Evolutionary conservation across 2,329 filamentous ascomycete genomes (phyloP), one percentile per base, ranked within the genome.

Genomic region (Didymellaceae sp.): DNA sequence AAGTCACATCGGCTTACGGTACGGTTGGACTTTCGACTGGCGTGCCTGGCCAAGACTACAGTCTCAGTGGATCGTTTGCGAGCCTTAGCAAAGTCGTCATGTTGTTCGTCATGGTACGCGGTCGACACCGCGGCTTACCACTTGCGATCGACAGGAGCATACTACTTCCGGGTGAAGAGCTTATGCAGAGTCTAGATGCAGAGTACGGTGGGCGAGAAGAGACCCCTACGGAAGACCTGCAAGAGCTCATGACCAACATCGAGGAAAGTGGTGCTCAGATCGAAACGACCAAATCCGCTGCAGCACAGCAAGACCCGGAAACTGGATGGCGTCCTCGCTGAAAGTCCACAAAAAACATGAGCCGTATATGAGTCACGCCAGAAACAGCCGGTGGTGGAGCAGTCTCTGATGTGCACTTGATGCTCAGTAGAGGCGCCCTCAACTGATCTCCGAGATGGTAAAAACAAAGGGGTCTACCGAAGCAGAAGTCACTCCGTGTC

Each of bases 21-120:
- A 83, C 80, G 42, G 83, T 87, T n/a, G 84, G 84, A 4, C 75
- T 87, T 13, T 82, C 79, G 20, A 77, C 82, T 1, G 84, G 84
- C 0, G 71, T 83, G 17, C 81, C 83, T 0, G 74, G 75, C 8
- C 71, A 78, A 48, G 77, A 79, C 38, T 83, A 80, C 61, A 83
- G 81, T 42, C 81, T 87, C 47, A 75, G 75, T 35, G 83, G 83
- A 2, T 78, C 77, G 0, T 82, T 81, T 75, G 78, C 80, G 45
- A 73, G 74, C 1, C 75, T 78, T 10, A 84, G 80, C 65, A 87
- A 86, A 70, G 63, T 87, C 30, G 77, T 85, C 16, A 67, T 86
- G 49, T 78, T 80, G 38, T 74, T 80, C 3, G 82, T 86, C 10
- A 84, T 84, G 73, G 62, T 86, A 13, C 51, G 66, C 32, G 66